These are phyloP conservation scores for Truncatella angustata DNA, from an alignment of 2,329 filamentous ascomycete genomes.

Conservation along the genomic window DNA sequence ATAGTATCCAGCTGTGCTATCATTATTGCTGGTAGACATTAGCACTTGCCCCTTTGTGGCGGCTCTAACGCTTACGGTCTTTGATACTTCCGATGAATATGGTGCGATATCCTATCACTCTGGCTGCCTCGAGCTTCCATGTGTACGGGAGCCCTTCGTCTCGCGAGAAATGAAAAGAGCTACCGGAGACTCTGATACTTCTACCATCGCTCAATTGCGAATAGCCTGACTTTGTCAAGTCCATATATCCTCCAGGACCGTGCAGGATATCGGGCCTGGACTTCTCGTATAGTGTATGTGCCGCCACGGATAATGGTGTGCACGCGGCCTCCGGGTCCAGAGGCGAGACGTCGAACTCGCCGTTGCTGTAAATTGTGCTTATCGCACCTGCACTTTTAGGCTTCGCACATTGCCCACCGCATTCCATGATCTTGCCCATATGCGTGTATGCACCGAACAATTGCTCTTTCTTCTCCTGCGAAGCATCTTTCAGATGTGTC, in stretches of 20 bases:
- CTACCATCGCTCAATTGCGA: slow-evolving; percentile 37
- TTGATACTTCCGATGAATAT: slow-evolving; percentile 44
- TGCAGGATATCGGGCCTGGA: slow-evolving; percentile 46
- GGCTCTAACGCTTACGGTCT: slow-evolving; percentile 31
- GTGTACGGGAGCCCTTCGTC: slow-evolving; percentile 33
- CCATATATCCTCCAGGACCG: slow-evolving; percentile 48
- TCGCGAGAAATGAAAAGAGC: slow-evolving; percentile 32
- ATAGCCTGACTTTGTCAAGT: slow-evolving; percentile 39
- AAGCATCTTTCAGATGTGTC: slow-evolving; percentile 11
- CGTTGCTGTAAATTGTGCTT: slow-evolving; percentile 37
- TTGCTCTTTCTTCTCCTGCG: slow-evolving; percentile 10
- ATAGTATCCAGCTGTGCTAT: slow-evolving; percentile 38
- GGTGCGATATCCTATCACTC: slow-evolving; percentile 39
- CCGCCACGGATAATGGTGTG: slow-evolving; percentile 47
- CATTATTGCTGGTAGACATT: slow-evolving; percentile 32
- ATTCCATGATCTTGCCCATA: slow-evolving; percentile 58
- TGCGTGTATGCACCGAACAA: slow-evolving; percentile 39
- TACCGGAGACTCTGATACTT: slow-evolving; percentile 38
- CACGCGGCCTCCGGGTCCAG: slow-evolving; percentile 37
- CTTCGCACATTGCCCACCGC: slow-evolving; percentile 44
- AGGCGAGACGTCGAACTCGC: slow-evolving; percentile 46
- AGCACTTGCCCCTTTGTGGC: slow-evolving; percentile 1
- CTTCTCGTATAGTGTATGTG: slow-evolving; percentile 56
- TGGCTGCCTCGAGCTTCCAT: slow-evolving; percentile 48
- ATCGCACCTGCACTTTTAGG: slow-evolving; percentile 44